phyloP scores from a whole-genome alignment of 352 stramenopile species.

The Phytophthora cryptogea region DNA sequence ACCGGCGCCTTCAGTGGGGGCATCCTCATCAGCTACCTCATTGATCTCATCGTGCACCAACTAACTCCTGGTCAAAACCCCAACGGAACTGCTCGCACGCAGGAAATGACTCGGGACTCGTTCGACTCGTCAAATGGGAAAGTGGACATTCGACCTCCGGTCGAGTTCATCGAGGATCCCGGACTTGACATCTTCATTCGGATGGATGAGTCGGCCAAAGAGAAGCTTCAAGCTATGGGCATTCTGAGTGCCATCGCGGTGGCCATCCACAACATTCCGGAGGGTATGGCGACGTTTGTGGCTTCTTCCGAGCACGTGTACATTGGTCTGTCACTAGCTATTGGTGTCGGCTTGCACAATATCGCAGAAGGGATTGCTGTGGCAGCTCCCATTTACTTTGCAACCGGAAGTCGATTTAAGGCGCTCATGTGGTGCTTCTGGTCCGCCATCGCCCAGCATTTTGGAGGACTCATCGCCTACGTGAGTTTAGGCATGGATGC shows the following conservation, averaged over 20 bases:
- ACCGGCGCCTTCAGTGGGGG: conserved; percentile 85
- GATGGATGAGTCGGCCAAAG: conserved; percentile 49
- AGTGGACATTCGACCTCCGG: conserved; percentile 20
- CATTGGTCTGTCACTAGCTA: conserved; percentile 88
- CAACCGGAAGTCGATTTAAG: conserved; percentile 90
- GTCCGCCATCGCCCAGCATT: conserved; percentile 86
- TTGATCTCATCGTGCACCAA: conserved; percentile 48
- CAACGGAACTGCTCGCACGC: conserved; percentile 35
- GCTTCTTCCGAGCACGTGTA: conserved; percentile 84
- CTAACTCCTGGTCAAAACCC: conserved; percentile 40
- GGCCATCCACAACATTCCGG: conserved; percentile 96
- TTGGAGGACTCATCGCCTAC: conserved; percentile 89
- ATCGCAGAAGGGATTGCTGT: conserved; percentile 96
- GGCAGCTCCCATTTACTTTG: conserved; percentile 96
- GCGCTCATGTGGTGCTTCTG: conserved; percentile 93
- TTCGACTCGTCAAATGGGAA: conserved; percentile 24
- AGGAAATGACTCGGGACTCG: conserved; percentile 29
- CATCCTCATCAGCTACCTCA: conserved; percentile 55
- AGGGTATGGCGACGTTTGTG: conserved; percentile 96
- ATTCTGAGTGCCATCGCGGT: conserved; percentile 94
- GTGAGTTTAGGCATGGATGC: conserved; percentile 57
- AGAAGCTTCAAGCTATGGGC: conserved; percentile 86
- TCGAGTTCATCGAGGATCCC: conserved; percentile 39
- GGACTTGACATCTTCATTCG: conserved; percentile 37
- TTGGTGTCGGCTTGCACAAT: conserved; percentile 96